Evolutionary conservation across 2,329 filamentous ascomycete species (phyloP).

Genomic region (Pseudogymnoascus sp.): DNA sequence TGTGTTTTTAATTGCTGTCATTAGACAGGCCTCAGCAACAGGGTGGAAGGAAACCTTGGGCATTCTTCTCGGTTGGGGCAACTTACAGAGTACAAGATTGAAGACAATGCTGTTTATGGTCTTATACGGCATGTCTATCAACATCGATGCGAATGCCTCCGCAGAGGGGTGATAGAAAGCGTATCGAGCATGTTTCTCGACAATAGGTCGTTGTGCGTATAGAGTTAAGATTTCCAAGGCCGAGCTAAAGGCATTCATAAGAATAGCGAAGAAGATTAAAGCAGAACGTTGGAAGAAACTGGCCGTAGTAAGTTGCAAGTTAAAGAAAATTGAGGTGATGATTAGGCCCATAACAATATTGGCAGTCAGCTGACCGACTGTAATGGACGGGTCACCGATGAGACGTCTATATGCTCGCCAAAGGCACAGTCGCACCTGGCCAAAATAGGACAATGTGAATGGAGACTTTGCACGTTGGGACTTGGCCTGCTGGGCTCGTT

Average conservation of each 20-base stretch:
- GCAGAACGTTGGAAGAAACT: constrained; percentile 56
- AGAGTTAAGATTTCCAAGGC: constrained; percentile 37
- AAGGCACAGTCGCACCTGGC: constrained; percentile 69
- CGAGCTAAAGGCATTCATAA: constrained; percentile 57
- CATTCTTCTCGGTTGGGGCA: constrained; percentile 63
- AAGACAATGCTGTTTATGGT: constrained; percentile 62
- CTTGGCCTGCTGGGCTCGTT: constrained; percentile 31
- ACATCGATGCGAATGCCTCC: constrained; percentile 76
- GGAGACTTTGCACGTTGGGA: constrained; percentile 39
- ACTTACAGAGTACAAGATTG: constrained; percentile 74
- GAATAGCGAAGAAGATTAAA: constrained; percentile 58
- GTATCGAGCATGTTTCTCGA: constrained; percentile 80
- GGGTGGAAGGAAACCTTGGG: constrained; percentile 58
- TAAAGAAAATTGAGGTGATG: constrained; percentile 57
- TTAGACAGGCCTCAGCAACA: constrained; percentile 46
- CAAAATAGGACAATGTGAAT: constrained; percentile 50
- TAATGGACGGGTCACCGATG: constrained; percentile 53
- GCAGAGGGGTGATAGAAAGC: constrained; percentile 81
- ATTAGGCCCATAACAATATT: constrained; percentile 49
- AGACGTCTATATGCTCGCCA: constrained; percentile 72
- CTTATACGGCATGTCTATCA: no score
- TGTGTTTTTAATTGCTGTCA: constrained; percentile 53
- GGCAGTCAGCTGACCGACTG: constrained; percentile 38
- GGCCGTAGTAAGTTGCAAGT: constrained; percentile 43
- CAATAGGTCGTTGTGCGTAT: constrained; percentile 78